Conservation (phyloP, 2,329 filamentous ascomycete species). For the Conoideocrella luteorostrata region DNA sequence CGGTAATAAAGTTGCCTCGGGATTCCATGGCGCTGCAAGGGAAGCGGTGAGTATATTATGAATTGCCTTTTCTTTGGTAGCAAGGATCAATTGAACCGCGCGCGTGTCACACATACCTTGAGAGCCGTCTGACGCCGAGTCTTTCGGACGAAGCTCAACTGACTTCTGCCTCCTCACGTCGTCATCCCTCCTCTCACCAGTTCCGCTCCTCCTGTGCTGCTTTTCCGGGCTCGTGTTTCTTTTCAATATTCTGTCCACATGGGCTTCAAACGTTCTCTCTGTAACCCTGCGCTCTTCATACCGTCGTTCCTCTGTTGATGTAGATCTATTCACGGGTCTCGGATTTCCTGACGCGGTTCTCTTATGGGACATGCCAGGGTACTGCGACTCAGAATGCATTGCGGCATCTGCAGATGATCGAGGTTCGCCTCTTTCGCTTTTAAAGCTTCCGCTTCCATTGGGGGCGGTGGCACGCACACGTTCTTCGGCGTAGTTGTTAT, state of each 20-base stretch:
- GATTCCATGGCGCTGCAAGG: conserved; percentile 62
- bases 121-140: conserved; percentile 40
- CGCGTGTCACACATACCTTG: conserved; percentile 33
- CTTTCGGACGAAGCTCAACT: conserved; percentile 38
- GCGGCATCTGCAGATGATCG: conserved; percentile 28
- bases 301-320: conserved; percentile 34
- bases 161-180: conserved; percentile 35
- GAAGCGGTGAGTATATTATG: background rate
- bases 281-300: conserved; percentile 48
- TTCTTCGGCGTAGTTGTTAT: conserved; percentile 34
- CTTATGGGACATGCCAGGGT: conserved; percentile 44
- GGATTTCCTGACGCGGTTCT: conserved; percentile 52
- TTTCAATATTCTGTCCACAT: conserved; percentile 55
- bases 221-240: conserved; percentile 54
- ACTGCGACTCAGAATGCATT: conserved; percentile 24
- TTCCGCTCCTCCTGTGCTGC: conserved; percentile 37
- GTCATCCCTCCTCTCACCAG: conserved; percentile 30
- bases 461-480: conserved; percentile 30
- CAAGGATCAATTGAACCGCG: background rate
- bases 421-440: conserved; percentile 28
- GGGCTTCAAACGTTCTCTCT: conserved; percentile 51
- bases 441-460: no score
- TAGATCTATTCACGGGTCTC: conserved; percentile 35
- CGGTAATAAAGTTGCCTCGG: conserved; percentile 66
- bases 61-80: background rate